These are phyloP conservation scores for Penicillium vulpinum DNA, from an alignment of 2,329 filamentous ascomycete genomes.

Conservation along the genomic window DNA sequence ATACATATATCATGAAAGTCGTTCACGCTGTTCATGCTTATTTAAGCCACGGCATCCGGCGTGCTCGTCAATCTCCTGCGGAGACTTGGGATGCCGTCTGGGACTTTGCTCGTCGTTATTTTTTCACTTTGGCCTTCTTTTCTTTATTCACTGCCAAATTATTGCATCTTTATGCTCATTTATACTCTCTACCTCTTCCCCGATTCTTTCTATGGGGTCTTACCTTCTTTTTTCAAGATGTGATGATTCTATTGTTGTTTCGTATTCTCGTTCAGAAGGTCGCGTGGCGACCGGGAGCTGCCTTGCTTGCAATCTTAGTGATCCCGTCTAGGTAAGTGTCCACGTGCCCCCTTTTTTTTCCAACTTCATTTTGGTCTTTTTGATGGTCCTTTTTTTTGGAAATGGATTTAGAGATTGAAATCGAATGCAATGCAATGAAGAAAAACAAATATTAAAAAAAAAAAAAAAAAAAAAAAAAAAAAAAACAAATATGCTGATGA, in stretches of 20 bases:
- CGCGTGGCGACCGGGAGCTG: conserved; percentile 21
- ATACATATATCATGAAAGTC: conserved; percentile 6
- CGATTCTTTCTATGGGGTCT: conserved; percentile 30
- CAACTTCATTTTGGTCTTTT: background rate
- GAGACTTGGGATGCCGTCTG: conserved; percentile 26
- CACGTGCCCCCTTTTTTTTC: conserved; percentile 1
- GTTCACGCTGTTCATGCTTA: conserved; percentile 11
- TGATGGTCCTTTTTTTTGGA: too few relatives aligned
- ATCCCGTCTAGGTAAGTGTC: conserved; percentile 32
- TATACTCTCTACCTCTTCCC: conserved; percentile 24
- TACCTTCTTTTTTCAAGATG: conserved; percentile 36
- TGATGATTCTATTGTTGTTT: conserved; percentile 25
- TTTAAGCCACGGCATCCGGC: conserved; percentile 12
- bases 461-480: too few relatives aligned
- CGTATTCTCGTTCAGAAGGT: conserved; percentile 26
- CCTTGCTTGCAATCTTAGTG: conserved; percentile 22
- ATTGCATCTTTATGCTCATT: conserved; percentile 31
- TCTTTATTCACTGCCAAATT: conserved; percentile 30
- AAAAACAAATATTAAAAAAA: too few relatives aligned
- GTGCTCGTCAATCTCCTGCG: conserved; percentile 11
- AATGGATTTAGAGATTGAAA: too few relatives aligned
- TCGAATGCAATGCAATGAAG: too few relatives aligned
- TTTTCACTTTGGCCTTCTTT: conserved; percentile 31
- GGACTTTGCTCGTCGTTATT: conserved; percentile 33
- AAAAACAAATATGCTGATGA: background rate